Percentiles rank a stretch among this genome's conserved stretches.
These are phyloP conservation scores for Batkoa obscura DNA, from an alignment of 371 early-diverging fungal genomes.

Conservation along the genomic window DNA sequence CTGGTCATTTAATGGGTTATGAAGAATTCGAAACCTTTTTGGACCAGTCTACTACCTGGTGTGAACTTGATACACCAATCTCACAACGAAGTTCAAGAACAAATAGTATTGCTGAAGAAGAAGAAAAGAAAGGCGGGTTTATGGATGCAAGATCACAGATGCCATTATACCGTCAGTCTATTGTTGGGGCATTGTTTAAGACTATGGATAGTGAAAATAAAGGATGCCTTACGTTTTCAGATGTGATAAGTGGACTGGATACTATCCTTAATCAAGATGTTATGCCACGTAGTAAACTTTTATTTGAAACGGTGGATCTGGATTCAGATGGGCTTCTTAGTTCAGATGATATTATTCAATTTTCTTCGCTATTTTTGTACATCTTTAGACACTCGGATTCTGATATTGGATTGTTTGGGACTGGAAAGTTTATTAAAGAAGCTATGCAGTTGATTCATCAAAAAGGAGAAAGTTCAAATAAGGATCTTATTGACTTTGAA, in stretches of 20 bases:
- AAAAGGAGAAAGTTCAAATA: too few species aligned
- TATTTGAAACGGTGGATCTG: neutral
- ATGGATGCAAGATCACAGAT: neutral
- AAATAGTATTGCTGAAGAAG: neutral
- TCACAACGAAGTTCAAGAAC: neutral
- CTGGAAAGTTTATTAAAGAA: neutral
- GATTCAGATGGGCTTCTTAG: neutral
- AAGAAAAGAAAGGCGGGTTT: neutral
- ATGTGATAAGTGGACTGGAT: neutral
- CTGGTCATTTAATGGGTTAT: constrained; percentile 31
- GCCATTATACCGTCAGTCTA: neutral
- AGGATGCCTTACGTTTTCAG: neutral
- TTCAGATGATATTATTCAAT: neutral
- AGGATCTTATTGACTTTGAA: too few species aligned
- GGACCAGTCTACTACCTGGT: constrained; percentile 29
- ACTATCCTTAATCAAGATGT: neutral
- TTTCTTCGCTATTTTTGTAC: neutral
- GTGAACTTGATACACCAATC: constrained; percentile 18
- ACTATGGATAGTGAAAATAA: neutral
- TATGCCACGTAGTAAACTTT: neutral
- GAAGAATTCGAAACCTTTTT: constrained; percentile 39
- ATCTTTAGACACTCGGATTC: neutral
- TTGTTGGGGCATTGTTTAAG: neutral
- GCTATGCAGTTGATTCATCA: neutral
- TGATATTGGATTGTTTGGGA: neutral